phyloP scores from a whole-genome alignment of 2,329 filamentous ascomycete genomes.

The Curvularia lunata region DNA sequence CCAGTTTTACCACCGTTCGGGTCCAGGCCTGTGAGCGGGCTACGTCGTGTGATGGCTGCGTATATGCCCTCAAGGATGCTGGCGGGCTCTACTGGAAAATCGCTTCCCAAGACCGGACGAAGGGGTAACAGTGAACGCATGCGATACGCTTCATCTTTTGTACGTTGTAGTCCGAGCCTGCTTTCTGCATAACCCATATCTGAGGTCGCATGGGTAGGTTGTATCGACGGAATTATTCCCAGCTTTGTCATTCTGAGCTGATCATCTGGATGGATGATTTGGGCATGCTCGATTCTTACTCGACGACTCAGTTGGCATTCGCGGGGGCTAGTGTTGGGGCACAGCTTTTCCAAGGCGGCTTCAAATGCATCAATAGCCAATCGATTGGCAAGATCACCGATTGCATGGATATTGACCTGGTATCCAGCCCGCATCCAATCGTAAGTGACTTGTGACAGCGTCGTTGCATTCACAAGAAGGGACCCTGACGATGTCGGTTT shows the following conservation, averaged over 20 bases:
- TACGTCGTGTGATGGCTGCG: conserved; percentile 68
- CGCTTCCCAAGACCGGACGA: conserved; percentile 67
- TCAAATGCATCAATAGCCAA: conserved; percentile 68
- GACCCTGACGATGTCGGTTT: conserved; percentile 67
- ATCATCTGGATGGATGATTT: conserved; percentile 72
- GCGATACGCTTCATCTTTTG: conserved; percentile 65
- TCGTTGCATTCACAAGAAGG: conserved; percentile 69
- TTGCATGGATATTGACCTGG: conserved; percentile 76
- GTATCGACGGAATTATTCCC: conserved; percentile 71
- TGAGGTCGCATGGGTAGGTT: conserved; percentile 74
- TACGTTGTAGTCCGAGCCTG: conserved; percentile 64
- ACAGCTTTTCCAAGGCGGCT: conserved; percentile 61
- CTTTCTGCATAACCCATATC: conserved; percentile 71
- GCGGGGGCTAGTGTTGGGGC: conserved; percentile 50
- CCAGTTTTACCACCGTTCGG: conserved; percentile 57
- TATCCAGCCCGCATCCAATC: conserved; percentile 67
- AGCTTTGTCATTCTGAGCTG: conserved; percentile 64
- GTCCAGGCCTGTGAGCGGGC: conserved; percentile 56
- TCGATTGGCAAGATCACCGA: conserved; percentile 72
- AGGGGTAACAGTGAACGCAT: conserved; percentile 67
- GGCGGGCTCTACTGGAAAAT: conserved; percentile 74
- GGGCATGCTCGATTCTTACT: conserved; percentile 73
- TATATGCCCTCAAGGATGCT: conserved; percentile 73
- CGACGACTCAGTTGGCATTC: conserved; percentile 62
- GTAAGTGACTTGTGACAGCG: conserved; percentile 60